Evolutionary conservation across 495 filamentous ascomycete genomes (phyloP).

Genomic region (Lasiosphaeria hispida): DNA sequence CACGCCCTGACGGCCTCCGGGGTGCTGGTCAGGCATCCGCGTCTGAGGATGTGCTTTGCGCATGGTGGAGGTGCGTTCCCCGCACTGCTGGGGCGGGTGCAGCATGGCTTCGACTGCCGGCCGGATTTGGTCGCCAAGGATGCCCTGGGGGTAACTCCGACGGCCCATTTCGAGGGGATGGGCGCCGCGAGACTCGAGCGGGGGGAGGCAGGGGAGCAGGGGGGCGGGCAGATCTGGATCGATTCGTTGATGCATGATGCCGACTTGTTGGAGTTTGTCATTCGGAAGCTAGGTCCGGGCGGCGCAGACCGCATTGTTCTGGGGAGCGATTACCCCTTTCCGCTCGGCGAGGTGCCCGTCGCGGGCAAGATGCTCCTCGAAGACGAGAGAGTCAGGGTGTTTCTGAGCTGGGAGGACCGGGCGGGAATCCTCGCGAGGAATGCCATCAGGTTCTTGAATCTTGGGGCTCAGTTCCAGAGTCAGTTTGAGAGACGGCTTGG

Average conservation of each 20-base stretch:
- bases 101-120: constrained; percentile 29
- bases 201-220: too few relatives aligned
- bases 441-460: constrained; percentile 24
- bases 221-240: constrained; percentile 26
- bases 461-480: constrained; percentile 22
- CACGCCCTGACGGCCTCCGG: constrained; percentile 24
- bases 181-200: too few relatives aligned
- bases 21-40: constrained; percentile 23
- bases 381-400: constrained; percentile 21
- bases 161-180: constrained; percentile 18
- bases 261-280: constrained; percentile 26
- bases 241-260: constrained; percentile 29
- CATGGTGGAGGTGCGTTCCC: constrained; percentile 31
- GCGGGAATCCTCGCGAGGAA: constrained; percentile 24
- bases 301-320: constrained; percentile 21
- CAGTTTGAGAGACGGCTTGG: constrained; percentile 18
- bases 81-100: constrained; percentile 27
- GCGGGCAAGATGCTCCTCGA: constrained; percentile 26
- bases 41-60: constrained; percentile 28
- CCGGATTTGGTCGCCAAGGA: constrained; percentile 28
- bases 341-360: constrained; percentile 27
- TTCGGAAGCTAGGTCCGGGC: constrained; percentile 24
- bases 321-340: constrained; percentile 32
- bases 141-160: constrained; percentile 22
- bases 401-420: constrained; percentile 25